phyloP scores from a whole-genome alignment of 768 basidiomycete species.

The Lenzites betulinus region DNA sequence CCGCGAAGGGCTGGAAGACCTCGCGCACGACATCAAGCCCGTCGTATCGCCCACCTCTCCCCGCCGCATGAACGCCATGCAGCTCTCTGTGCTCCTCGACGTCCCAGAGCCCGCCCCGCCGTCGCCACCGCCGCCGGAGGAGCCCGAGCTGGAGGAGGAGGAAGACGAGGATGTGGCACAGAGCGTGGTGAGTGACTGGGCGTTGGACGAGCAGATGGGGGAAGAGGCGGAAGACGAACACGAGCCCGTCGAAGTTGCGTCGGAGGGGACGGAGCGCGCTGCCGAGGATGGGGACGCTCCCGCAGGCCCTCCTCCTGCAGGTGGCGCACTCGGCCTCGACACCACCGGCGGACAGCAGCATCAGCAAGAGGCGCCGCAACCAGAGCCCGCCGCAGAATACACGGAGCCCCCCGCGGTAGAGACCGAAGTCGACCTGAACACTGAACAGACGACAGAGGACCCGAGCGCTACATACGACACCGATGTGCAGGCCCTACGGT shows the following conservation, averaged over 20 bases:
- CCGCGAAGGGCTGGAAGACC: background rate
- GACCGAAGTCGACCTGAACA: too few relatives aligned
- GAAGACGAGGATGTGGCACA: conserved; percentile 12
- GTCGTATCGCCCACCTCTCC: conserved; percentile 17
- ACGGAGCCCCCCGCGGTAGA: too few relatives aligned
- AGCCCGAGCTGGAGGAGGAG: conserved; percentile 8
- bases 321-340: background rate
- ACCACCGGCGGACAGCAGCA: background rate
- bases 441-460: too few relatives aligned
- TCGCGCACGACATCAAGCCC: conserved; percentile 7
- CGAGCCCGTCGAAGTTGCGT: too few relatives aligned
- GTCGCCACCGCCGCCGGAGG: conserved; percentile 2
- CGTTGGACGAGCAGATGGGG: conserved; percentile 4
- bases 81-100: conserved; percentile 3
- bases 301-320: background rate
- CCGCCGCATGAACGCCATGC: background rate
- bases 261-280: background rate
- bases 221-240: background rate
- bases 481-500: too few relatives aligned
- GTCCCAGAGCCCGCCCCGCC: background rate
- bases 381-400: background rate
- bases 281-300: background rate
- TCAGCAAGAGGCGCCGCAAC: background rate
- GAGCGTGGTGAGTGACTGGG: conserved; percentile 22
- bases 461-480: too few relatives aligned